Conservation (phyloP, 805 yeast species). For the Candida ficus region DNA sequence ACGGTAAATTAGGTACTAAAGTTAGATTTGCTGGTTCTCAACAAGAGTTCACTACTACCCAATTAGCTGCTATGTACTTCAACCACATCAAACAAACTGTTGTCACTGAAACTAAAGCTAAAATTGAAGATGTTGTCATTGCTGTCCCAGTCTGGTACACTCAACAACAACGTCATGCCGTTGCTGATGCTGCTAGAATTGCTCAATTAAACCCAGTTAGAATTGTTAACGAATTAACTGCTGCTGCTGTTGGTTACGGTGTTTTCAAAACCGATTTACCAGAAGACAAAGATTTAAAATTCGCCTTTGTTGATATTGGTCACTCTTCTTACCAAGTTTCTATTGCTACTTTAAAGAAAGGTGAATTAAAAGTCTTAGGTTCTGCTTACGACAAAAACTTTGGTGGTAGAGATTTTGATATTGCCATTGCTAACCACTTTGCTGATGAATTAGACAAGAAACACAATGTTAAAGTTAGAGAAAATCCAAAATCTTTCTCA, state of each 20-base stretch:
- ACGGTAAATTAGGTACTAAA: conserved; percentile 78
- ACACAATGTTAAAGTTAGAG: conserved; percentile 88
- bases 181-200: conserved; percentile 89
- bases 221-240: conserved; percentile 94
- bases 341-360: conserved; percentile 87
- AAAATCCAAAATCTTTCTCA: conserved; percentile 91
- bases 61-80: conserved; percentile 91
- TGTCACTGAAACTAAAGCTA: conserved; percentile 69
- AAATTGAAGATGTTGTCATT: conserved; percentile 81
- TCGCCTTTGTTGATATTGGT: conserved; percentile 95
- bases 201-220: conserved; percentile 98
- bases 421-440: conserved; percentile 89
- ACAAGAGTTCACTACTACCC: conserved; percentile 78
- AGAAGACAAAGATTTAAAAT: conserved; percentile 84
- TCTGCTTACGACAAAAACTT: conserved; percentile 92
- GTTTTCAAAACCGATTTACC: conserved; percentile 96
- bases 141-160: conserved; percentile 98
- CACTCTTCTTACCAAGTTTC: conserved; percentile 92
- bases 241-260: conserved; percentile 99
- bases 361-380: conserved; percentile 90
- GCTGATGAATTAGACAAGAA: conserved; percentile 88
- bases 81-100: conserved; percentile 84
- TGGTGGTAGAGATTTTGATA: conserved; percentile 97
- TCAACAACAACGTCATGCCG: conserved; percentile 94
- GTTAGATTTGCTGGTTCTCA: conserved; percentile 80